Conservation (phyloP, 495 filamentous ascomycete genomes). For the Hapsidospora chrysogenum region DNA sequence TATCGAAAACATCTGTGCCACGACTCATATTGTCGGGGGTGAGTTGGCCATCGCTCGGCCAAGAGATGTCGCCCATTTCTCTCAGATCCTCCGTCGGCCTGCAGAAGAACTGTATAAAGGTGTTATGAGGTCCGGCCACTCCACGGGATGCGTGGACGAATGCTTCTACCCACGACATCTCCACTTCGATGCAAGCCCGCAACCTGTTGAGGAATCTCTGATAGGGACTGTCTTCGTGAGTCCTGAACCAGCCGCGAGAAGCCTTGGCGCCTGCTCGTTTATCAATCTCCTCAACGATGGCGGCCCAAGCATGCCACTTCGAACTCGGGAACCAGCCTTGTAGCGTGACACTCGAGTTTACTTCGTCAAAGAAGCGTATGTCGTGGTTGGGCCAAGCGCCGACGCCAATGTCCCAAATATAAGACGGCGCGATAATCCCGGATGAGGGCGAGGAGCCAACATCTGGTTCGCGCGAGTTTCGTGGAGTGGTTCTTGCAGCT, state of each 20-base stretch:
- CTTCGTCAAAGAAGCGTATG: conserved; percentile 11
- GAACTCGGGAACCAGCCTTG: conserved; percentile 15
- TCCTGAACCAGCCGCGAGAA: neutral
- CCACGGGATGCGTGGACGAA: neutral
- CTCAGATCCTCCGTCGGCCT: too few species aligned
- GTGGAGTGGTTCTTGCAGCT: too few species aligned
- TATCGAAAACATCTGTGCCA: too few species aligned
- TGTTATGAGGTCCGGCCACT: conserved; percentile 1
- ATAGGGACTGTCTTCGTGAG: neutral
- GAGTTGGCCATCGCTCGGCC: too few species aligned
- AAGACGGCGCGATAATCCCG: too few species aligned
- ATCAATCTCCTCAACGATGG: conserved; percentile 11
- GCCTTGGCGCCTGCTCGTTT: neutral
- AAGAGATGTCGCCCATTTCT: too few species aligned
- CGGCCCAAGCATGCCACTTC: conserved; percentile 11
- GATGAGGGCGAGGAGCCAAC: too few species aligned
- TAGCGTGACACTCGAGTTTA: conserved; percentile 14
- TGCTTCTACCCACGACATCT: neutral
- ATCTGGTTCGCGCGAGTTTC: too few species aligned
- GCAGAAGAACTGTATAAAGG: neutral
- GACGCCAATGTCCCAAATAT: neutral
- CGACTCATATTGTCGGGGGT: too few species aligned
- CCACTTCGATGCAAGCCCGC: neutral
- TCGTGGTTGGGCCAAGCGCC: conserved; percentile 10
- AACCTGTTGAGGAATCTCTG: neutral